phyloP scores from a whole-genome alignment of 2,329 filamentous ascomycete species.

The Helotiales sp. region DNA sequence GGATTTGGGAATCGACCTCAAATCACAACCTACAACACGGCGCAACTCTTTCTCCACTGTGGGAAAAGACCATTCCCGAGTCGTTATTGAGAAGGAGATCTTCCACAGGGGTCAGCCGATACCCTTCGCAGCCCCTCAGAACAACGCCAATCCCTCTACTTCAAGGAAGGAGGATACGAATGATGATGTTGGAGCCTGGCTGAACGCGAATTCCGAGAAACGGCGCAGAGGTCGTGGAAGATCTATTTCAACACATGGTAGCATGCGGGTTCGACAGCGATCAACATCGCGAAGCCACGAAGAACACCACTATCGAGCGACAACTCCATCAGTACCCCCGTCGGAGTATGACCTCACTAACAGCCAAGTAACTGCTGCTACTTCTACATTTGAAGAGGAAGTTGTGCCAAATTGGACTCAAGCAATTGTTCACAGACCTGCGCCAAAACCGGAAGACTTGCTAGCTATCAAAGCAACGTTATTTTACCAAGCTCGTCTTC shows the following conservation, averaged over 20 bases:
- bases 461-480: conserved; percentile 36
- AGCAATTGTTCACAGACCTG: conserved; percentile 3
- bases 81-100: conserved; percentile 17
- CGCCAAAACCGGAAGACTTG: conserved; percentile 21
- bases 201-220: conserved; percentile 27
- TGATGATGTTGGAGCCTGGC: conserved; percentile 37
- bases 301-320: conserved; percentile 9
- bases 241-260: conserved; percentile 38
- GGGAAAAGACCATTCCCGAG: conserved; percentile 15
- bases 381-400: conserved; percentile 32
- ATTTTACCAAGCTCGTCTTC: conserved; percentile 34
- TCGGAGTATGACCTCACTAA: conserved; percentile 32
- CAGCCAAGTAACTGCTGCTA: conserved; percentile 36
- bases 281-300: conserved; percentile 21
- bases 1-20: conserved; percentile 32
- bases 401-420: conserved; percentile 11
- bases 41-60: conserved; percentile 37
- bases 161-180: conserved; percentile 20
- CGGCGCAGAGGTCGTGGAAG: conserved; percentile 28
- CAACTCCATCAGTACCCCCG: conserved; percentile 20
- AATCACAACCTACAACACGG: conserved; percentile 24
- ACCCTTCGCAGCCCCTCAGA: neutral
- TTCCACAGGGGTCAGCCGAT: conserved; percentile 18
- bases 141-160: neutral
- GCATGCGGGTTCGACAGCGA: conserved; percentile 36